A percentile compares a stretch with the other conserved stretches of the same genome.
Conservation (phyloP, 2,329 filamentous ascomycete species). For the Xylaria arbuscula region DNA sequence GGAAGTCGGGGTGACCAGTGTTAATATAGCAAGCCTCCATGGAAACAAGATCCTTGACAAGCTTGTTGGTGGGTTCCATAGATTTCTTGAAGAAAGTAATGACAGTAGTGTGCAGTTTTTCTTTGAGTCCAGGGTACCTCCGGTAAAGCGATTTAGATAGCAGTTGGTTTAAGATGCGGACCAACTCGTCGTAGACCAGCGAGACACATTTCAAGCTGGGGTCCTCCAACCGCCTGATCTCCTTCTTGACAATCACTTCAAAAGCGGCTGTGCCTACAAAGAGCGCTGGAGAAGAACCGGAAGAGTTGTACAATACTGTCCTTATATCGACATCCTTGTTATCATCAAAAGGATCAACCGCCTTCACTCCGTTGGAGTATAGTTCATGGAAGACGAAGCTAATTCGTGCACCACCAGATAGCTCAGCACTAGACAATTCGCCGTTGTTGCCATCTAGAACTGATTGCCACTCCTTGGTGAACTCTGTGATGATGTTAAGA, state of each 20-base stretch:
- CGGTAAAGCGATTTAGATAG: slow-evolving; percentile 90
- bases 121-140: slow-evolving; percentile 92
- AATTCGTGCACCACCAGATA: slow-evolving; percentile 97
- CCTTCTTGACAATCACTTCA: slow-evolving; percentile 97
- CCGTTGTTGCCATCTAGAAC: slow-evolving; percentile 97
- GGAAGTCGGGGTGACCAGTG: slow-evolving; percentile 96
- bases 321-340: slow-evolving; percentile 98
- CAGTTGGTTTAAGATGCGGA: slow-evolving; percentile 91
- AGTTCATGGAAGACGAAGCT: slow-evolving; percentile 99
- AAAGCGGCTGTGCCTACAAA: slow-evolving; percentile 99
- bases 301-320: slow-evolving; percentile 97
- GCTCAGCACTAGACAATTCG: slow-evolving; percentile 91
- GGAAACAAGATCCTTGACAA: slow-evolving; percentile 88
- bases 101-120: slow-evolving; percentile 94
- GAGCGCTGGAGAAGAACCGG: slow-evolving; percentile 94
- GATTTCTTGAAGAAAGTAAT: slow-evolving; percentile 97
- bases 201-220: slow-evolving; percentile 98
- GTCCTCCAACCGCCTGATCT: slow-evolving; percentile 96
- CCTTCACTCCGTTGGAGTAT: slow-evolving; percentile 97
- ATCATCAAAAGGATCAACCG: slow-evolving; percentile 95
- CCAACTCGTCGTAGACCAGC: slow-evolving; percentile 95
- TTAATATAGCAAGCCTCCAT: slow-evolving; percentile 99
- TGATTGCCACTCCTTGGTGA: slow-evolving; percentile 96
- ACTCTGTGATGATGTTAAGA: slow-evolving; percentile 98
- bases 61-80: slow-evolving; percentile 98